Conservation (phyloP, 1,284 basidiomycete species). For the Cutaneotrichosporon daszewskae region DNA sequence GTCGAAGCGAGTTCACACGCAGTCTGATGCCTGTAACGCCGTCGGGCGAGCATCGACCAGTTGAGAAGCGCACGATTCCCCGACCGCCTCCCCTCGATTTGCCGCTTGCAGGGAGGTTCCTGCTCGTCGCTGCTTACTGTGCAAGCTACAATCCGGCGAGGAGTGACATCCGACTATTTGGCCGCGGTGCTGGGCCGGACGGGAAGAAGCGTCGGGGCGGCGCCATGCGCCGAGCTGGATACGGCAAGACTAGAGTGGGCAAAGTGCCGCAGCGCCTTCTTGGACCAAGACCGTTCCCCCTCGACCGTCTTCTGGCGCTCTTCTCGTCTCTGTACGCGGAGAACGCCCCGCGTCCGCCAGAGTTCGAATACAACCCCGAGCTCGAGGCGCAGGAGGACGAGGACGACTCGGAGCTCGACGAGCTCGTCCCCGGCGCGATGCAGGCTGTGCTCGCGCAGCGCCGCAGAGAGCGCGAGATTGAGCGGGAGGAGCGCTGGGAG, state of each 20-base stretch:
- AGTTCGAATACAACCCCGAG: no score
- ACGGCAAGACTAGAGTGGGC: conserved; percentile 35
- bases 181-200: conserved; percentile 59
- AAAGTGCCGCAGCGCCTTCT: conserved; percentile 64
- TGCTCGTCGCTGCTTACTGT: conserved; percentile 74
- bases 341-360: conserved; percentile 57
- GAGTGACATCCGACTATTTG: conserved; percentile 75
- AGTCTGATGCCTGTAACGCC: conserved; percentile 16
- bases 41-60: conserved; percentile 1
- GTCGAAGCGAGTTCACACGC: conserved; percentile 25
- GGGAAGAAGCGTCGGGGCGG: conserved; percentile 57
- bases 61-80: conserved; percentile 20
- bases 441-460: conserved; percentile 45
- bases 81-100: conserved; percentile 43
- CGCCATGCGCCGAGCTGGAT: conserved; percentile 46
- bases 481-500: conserved; percentile 50
- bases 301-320: conserved; percentile 78
- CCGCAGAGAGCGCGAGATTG: conserved; percentile 64
- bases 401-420: conserved; percentile 8
- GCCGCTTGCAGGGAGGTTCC: conserved; percentile 62
- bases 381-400: conserved; percentile 22
- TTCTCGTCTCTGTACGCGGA: conserved; percentile 77
- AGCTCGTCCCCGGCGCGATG: conserved; percentile 9
- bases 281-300: conserved; percentile 71
- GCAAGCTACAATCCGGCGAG: conserved; percentile 81